Evolutionary conservation across 768 basidiomycete species (phyloP).

Genomic region (Mrakia frigida): DNA sequence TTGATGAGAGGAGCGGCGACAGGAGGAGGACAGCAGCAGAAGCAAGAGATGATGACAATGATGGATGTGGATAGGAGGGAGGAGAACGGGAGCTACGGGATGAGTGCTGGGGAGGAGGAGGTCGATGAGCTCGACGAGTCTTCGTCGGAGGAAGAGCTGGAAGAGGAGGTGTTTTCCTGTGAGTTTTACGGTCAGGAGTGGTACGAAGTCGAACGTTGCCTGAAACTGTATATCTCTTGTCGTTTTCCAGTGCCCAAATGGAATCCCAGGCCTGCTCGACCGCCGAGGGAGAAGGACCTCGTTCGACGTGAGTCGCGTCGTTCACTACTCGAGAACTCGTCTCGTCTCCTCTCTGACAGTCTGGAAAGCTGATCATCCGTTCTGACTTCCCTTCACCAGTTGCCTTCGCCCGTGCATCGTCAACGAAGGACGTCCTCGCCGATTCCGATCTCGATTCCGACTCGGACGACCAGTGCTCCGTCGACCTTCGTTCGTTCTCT

Average conservation of each 20-base stretch:
- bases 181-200: not conserved
- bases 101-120: not conserved
- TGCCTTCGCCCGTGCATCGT: not conserved
- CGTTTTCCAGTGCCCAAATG: not conserved
- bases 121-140: conserved; percentile 3
- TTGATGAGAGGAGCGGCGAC: not conserved
- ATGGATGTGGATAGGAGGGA: not conserved
- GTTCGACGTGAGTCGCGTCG: conserved; percentile 1
- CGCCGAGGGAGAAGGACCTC: conserved; percentile 8
- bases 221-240: too few relatives aligned
- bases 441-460: conserved; percentile 10
- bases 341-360: not conserved
- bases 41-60: not conserved
- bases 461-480: not conserved
- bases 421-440: conserved; percentile 1
- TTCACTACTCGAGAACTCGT: not conserved
- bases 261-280: not conserved
- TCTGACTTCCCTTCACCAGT: not conserved
- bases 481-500: not conserved
- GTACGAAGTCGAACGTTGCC: too few relatives aligned
- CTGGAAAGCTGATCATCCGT: not conserved
- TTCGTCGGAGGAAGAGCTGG: not conserved
- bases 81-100: not conserved
- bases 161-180: not conserved
- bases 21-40: not conserved